Evolutionary conservation across 148 eudicot species (phyloP), one percentile per base, ranked within the genome.

Genomic region (Rhododendron vialii): DNA sequence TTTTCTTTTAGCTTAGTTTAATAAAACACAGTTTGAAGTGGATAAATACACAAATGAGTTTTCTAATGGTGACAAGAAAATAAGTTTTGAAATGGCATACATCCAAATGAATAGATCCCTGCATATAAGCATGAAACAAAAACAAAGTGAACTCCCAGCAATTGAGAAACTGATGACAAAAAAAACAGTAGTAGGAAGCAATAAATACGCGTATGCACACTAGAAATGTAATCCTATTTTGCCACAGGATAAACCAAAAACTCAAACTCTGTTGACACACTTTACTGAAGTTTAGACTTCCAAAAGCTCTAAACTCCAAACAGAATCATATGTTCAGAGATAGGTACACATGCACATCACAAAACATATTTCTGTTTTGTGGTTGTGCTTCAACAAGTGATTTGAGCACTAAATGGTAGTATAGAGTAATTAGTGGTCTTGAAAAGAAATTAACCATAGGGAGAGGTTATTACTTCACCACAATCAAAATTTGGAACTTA

Each of bases 401-500:
- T 81, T 51, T 81, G 53, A 17, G 17, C 26, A n/a, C 45, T 30
- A 41, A 74, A 50, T 10, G 26, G 10, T 73, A 12, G 2, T 86
- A 17, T 1, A 50, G 24, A 48, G 47, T 24, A 43, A 33, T 15
- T 41, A 65, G 12, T 12, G 45, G 69, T 8, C 26, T 57, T n/a
- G 71, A 82, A 18, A 55, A 18, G 41, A 33, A 57, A 28, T 51
- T 20, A 8, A 61, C 51, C 1, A 22, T 12, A 7, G 24, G 45
- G 35, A 78, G 14, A 63, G 43, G 18, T 20, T 80, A 61, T 24
- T 38, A n/a, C 7, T 35, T 45, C 30, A 6, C 24, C 69, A 28
- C 45, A 7, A 36, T 20, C 15, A 26, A 43, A 33, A 15, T 48
- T 48, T 43, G 22, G 17, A 33, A 85, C 91, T 86, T 87, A 89